These are phyloP conservation scores for Plenodomus tracheiphilus DNA, from an alignment of 2,329 filamentous ascomycete genomes.

Conservation along the genomic window DNA sequence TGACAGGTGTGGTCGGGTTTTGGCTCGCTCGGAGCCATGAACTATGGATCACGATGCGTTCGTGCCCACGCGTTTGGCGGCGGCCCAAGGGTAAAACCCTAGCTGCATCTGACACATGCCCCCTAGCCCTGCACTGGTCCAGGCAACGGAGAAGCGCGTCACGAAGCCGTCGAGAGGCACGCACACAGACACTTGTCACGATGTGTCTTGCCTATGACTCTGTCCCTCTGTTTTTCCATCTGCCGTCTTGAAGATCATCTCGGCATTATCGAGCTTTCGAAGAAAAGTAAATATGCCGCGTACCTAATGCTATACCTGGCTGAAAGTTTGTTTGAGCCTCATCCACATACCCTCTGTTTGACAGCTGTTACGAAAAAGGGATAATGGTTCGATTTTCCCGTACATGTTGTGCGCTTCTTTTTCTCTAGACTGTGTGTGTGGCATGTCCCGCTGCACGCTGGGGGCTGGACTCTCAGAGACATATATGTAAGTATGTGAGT, in stretches of 20 bases:
- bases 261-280: not conserved
- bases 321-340: not conserved
- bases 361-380: no score
- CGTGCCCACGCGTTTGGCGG: conserved; percentile 7
- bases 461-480: no score
- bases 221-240: no score
- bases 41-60: not conserved
- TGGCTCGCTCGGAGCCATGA: not conserved
- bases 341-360: not conserved
- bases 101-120: conserved; percentile 15
- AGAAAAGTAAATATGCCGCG: not conserved
- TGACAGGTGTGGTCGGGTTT: not conserved
- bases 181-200: no score
- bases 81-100: not conserved
- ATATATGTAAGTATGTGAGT: no score
- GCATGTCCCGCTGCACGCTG: no score
- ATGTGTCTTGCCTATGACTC: not conserved
- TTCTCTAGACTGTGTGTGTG: no score
- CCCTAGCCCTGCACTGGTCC: not conserved
- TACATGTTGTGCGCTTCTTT: no score
- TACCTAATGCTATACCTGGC: no score
- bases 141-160: conserved; percentile 12
- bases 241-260: not conserved
- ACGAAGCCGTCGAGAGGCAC: no score
- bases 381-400: no score